Conservation (phyloP, 768 basidiomycete species). For the Glaciozyma martinii region DNA sequence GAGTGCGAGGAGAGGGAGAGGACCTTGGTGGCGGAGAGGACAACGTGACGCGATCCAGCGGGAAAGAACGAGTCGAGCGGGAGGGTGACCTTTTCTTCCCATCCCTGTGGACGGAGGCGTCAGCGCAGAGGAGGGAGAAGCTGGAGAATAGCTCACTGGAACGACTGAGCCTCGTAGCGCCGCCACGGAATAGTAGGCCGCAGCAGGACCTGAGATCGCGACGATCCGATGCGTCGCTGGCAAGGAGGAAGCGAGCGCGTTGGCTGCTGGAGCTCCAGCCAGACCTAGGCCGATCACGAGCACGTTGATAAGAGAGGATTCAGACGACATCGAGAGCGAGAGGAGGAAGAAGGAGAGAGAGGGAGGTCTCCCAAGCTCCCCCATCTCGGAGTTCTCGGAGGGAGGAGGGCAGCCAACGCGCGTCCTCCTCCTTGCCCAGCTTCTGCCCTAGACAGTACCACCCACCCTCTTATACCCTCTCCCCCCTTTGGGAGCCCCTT, state of each 20-base stretch:
- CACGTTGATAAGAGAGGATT: conserved; percentile 8
- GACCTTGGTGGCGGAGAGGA: conserved; percentile 10
- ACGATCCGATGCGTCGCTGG: conserved; percentile 13
- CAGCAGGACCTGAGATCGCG: background rate
- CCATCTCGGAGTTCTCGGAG: too few species aligned
- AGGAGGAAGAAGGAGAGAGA: too few species aligned
- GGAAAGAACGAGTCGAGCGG: conserved; percentile 6
- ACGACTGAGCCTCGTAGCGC: background rate
- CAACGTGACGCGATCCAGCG: background rate
- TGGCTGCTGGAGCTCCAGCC: background rate
- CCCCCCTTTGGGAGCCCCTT: too few species aligned
- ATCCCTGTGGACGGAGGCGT: background rate
- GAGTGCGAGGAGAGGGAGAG: conserved; percentile 2
- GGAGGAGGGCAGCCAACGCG: too few species aligned
- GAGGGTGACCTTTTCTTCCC: conserved; percentile 20
- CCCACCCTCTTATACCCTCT: too few species aligned
- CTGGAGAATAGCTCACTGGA: too few species aligned
- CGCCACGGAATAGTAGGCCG: background rate
- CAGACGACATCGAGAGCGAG: too few species aligned
- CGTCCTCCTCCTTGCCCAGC: too few species aligned
- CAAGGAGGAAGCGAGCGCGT: background rate
- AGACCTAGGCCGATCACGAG: conserved; percentile 20
- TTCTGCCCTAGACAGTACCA: too few species aligned
- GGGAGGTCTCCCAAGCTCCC: too few species aligned
- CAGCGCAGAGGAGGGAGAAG: too few species aligned